Percentiles rank a stretch among this genome's conserved stretches.
Evolutionary conservation across 2,329 filamentous ascomycete genomes (phyloP).

Genomic region (Mycosphaerella sp.): DNA sequence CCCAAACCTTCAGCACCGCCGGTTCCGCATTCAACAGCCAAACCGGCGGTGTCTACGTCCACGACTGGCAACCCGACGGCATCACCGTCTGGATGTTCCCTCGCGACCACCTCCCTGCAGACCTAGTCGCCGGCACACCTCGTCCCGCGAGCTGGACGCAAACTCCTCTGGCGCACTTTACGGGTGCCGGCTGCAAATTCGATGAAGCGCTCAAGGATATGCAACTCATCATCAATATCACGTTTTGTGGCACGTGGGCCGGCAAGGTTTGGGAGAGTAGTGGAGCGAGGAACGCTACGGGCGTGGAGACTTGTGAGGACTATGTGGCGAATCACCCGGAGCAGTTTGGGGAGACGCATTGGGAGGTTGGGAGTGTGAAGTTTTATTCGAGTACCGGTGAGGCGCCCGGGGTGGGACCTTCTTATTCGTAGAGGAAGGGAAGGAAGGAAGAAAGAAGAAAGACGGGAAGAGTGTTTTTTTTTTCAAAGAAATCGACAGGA

Average conservation of each 20-base stretch:
- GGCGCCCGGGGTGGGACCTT: slow-evolving; percentile 9
- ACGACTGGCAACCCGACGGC: slow-evolving; percentile 59
- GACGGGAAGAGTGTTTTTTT: no score
- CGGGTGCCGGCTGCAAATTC: slow-evolving; percentile 61
- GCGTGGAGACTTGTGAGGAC: slow-evolving; percentile 59
- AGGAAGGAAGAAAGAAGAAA: no score
- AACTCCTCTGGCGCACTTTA: slow-evolving; percentile 61
- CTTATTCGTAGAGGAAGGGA: not conserved
- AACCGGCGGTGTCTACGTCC: slow-evolving; percentile 44
- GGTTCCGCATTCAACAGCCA: slow-evolving; percentile 50
- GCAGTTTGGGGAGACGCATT: slow-evolving; percentile 68
- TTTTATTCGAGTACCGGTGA: slow-evolving; percentile 42
- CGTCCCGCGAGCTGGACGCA: slow-evolving; percentile 61
- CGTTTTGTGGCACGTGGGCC: slow-evolving; percentile 86
- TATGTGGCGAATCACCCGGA: slow-evolving; percentile 66
- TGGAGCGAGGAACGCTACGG: slow-evolving; percentile 52
- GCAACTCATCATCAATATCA: slow-evolving; percentile 73
- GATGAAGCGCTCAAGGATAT: slow-evolving; percentile 62
- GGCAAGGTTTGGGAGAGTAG: slow-evolving; percentile 59
- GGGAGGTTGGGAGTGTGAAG: slow-evolving; percentile 66
- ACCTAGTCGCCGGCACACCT: slow-evolving; percentile 56
- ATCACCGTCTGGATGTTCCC: slow-evolving; percentile 83
- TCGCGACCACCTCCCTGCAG: slow-evolving; percentile 57
- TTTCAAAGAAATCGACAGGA: not conserved
- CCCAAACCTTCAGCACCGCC: slow-evolving; percentile 28